Evolutionary conservation across 768 basidiomycete genomes (phyloP), one percentile per base, ranked within the genome.

Genomic region (Neoboletus subvelutipes): DNA sequence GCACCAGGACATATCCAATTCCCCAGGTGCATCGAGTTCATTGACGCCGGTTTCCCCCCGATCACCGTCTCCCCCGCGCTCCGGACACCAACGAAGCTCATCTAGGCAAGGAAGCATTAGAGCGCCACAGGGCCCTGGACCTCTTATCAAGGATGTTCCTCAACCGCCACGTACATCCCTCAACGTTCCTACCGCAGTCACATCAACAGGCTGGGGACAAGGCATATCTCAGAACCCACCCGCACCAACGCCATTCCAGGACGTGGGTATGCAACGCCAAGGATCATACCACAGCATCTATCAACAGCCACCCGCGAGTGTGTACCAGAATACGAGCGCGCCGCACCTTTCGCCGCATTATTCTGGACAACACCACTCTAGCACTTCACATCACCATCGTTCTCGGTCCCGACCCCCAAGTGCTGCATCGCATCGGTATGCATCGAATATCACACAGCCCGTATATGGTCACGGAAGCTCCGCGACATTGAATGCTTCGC

Each of bases 371-470:
- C 56, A 52, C 12, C 47, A 57, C 8, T 59, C 65, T 4, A 59
- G 29, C 50, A 54, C 58, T 0, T 26, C 71, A 2, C 62, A 66
- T 6, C 67, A 57, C 37, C 61, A 46, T 48, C 71, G 64, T 24
- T 64, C 72, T 20, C 70, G 58, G 5, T 59, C 68, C 13, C 55
- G 72, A 36, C 70, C 64, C 10, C 70, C 70, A 7, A 73, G 63
- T 31, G 63, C 71, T 29, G 61, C 72, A 12, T 72, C 72, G 10
- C 71, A 73, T 48, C 60, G 67, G 20, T 67, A 72, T 52, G 64
- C 65, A 13, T 65, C 72, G 42, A 70, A 29, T 28, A 52, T 59
- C 50, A 70, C 71, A 18, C 62, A 42, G 26, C 63, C 67, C 39
- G 45, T 60, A 28, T 58, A 71, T 43, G 67, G 67, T 29, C 70